Conservation (phyloP, 2,329 filamentous ascomycete species). For the Penicillium digitatum region DNA sequence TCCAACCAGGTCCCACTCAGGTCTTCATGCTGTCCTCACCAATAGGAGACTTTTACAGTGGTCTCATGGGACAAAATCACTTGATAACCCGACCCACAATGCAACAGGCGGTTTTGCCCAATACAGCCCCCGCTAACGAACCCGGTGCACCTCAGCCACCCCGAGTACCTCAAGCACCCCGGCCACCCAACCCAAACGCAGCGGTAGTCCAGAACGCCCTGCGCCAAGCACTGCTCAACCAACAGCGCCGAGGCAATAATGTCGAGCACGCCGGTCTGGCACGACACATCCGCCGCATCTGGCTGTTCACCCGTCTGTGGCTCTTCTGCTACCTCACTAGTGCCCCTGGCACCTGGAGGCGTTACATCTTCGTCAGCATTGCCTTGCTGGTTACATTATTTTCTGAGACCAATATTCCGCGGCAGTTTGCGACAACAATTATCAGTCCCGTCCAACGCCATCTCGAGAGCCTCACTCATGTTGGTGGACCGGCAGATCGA, state of each 20-base stretch:
- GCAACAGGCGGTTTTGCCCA: neutral
- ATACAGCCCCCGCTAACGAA: neutral
- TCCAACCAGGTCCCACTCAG: neutral
- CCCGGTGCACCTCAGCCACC: constrained; percentile 8
- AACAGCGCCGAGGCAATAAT: constrained; percentile 19
- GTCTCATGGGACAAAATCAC: neutral
- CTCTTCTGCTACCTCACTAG: constrained; percentile 58
- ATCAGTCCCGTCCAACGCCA: constrained; percentile 43
- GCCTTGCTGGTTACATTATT: constrained; percentile 40
- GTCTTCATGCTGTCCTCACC: neutral
- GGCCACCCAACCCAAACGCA: constrained; percentile 14
- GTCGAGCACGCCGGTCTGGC: constrained; percentile 36
- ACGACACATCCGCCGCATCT: constrained; percentile 46
- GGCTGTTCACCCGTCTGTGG: constrained; percentile 57
- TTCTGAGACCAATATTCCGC: constrained; percentile 41
- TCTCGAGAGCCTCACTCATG: constrained; percentile 43
- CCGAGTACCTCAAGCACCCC: neutral
- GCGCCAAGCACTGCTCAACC: constrained; percentile 33
- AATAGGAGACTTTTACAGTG: neutral
- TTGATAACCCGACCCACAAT: neutral
- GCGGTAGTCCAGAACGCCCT: constrained; percentile 30
- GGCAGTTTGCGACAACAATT: constrained; percentile 30
- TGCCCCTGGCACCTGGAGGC: constrained; percentile 46
- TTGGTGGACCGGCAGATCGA: constrained; percentile 24
- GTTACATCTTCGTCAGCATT: constrained; percentile 38